phyloP scores from a whole-genome alignment of 345 rosid genomes.

The Psidium friedrichsthalianum region DNA sequence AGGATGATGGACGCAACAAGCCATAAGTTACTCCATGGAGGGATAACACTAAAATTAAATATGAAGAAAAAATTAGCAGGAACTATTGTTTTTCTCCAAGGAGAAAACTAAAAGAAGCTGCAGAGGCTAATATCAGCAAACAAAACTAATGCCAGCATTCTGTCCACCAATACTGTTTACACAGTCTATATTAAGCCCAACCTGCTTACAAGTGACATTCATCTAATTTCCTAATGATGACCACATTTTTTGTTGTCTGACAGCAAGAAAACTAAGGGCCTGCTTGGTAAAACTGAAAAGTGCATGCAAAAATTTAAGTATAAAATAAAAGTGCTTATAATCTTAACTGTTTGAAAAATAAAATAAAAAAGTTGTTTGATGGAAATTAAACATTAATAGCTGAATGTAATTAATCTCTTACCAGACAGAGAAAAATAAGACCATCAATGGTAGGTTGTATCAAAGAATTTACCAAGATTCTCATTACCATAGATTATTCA shows the following conservation, averaged over 20 bases:
- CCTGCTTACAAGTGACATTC: not conserved
- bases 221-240: not conserved
- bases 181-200: not conserved
- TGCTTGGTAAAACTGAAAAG: not conserved
- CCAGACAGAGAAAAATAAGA: not conserved
- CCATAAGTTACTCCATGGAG: constrained; percentile 99
- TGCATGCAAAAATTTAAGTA: not conserved
- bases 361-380: not conserved
- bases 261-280: not conserved
- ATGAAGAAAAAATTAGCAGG: not conserved
- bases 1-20: constrained; percentile 83
- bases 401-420: not conserved
- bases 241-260: not conserved
- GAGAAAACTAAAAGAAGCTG: not conserved
- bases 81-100: not conserved
- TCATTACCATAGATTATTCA: not conserved
- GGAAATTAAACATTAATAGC: not conserved
- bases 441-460: not conserved
- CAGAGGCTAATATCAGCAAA: not conserved
- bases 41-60: constrained; percentile 51
- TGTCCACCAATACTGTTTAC: not conserved
- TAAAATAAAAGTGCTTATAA: not conserved
- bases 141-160: not conserved
- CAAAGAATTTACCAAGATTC: not conserved
- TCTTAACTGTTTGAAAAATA: not conserved